phyloP scores from a whole-genome alignment of 2,329 filamentous ascomycete genomes.

The Apiospora hydei region DNA sequence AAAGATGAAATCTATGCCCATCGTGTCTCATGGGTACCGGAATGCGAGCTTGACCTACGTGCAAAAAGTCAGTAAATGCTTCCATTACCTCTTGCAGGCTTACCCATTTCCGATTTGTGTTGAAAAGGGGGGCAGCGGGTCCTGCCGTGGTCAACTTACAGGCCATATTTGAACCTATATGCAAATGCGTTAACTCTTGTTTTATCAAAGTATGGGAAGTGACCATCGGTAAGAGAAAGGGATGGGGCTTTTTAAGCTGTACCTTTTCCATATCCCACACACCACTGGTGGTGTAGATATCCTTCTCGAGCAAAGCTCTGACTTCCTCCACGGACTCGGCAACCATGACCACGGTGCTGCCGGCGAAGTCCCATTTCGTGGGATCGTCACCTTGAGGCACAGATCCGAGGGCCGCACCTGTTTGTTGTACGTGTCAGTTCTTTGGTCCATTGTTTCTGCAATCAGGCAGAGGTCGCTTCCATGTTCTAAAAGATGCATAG shows the following conservation, averaged over 20 bases:
- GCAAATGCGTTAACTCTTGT: neutral
- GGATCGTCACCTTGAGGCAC: slow-evolving; percentile 68
- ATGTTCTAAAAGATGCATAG: slow-evolving; percentile 4
- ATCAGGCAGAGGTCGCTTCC: neutral
- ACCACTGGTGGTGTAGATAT: slow-evolving; percentile 74
- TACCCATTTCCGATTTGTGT: neutral
- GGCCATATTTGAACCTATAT: slow-evolving; percentile 58
- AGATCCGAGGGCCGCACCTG: slow-evolving; percentile 71
- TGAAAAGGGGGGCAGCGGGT: neutral
- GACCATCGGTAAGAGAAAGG: neutral
- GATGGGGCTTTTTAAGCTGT: slow-evolving; percentile 30
- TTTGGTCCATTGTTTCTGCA: neutral
- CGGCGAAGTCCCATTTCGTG: slow-evolving; percentile 72
- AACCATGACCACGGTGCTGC: slow-evolving; percentile 72
- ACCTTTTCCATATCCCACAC: slow-evolving; percentile 84
- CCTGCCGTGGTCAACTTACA: slow-evolving; percentile 37
- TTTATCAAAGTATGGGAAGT: slow-evolving; percentile 2
- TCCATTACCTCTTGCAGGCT: neutral
- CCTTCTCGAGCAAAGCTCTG: slow-evolving; percentile 68
- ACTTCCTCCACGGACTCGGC: slow-evolving; percentile 76
- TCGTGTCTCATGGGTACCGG: slow-evolving; percentile 39
- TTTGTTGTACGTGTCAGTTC: neutral
- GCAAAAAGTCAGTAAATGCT: neutral
- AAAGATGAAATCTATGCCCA: neutral
- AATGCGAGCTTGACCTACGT: slow-evolving; percentile 51